Base-by-base conservation (phyloP, 495 filamentous ascomycete species). In the Podospora pseudoanserina region DNA sequence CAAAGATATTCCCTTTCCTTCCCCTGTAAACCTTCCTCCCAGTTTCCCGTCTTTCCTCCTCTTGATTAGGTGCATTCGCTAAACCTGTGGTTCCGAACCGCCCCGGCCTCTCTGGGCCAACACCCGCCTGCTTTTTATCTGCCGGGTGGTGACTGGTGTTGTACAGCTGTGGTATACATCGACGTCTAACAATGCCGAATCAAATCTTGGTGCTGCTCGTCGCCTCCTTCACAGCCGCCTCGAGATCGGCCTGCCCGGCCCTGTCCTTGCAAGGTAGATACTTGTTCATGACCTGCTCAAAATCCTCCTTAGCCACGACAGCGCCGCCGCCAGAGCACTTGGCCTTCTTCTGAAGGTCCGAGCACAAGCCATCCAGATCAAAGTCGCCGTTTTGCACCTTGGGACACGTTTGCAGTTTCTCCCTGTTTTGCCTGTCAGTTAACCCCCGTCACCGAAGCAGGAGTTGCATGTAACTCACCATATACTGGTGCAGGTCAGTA, bases 261-360 rank as follows among this genome's bases (percentile, higher is more conserved):
- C 70, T 67, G 58, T 64, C 59, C 32, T 73, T 73, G 68, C 79
- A 79, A 23, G 23, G 23, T 7, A 85, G 73, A 60, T 83, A 83
- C 70, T 85, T 84, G 60, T 85, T 88, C 82, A 96, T 85, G 65
- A 94, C 91, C 63, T 83, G 84, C 73, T 96, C 89, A 72, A 97
- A 94, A 76, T 97, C 93, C 56, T 87, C 88, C 79, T 97, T 86
- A 71, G 92, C 90, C 61, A 99, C 90, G 26, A 97, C 92, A n/a
- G 94, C 91, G 30, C 95, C 94, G 28, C 85, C 87, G 74, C 96
- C 95, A 1, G 93, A 96, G 76, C 96, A 99, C 76, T 94, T 94
- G 59, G 96, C 96, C 80, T 99, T 99, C 73, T 91, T 90, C 67
- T 93, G 90, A n/a, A 99, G 86, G 70, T 99, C 93, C 5, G 90